Evolutionary conservation across 768 basidiomycete genomes (phyloP).

Genomic region (Kwoniella mangroviensis): DNA sequence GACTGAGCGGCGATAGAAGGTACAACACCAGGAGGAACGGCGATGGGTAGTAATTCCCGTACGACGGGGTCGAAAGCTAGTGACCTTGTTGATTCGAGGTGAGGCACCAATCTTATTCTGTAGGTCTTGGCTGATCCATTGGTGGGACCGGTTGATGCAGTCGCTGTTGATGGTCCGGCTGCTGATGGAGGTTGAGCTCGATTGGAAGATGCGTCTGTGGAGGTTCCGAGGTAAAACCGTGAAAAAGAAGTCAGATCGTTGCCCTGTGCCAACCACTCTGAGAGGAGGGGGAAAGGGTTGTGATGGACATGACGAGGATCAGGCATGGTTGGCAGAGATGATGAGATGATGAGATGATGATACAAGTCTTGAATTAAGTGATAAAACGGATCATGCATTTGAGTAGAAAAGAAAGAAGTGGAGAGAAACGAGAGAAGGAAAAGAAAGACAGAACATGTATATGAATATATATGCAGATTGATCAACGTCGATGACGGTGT

Average conservation of each 20-base stretch:
- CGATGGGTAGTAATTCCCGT: slow-evolving; percentile 69
- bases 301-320: neutral
- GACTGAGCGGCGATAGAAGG: slow-evolving; percentile 37
- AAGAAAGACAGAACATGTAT: too few species aligned
- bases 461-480: too few species aligned
- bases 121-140: slow-evolving; percentile 59
- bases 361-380: neutral
- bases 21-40: slow-evolving; percentile 30
- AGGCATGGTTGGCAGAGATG: neutral
- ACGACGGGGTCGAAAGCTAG: slow-evolving; percentile 90
- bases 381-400: too few species aligned
- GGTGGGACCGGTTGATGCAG: neutral
- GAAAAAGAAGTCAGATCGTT: neutral
- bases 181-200: neutral
- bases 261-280: neutral
- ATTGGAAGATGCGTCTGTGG: neutral
- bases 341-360: neutral
- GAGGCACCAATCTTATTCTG: slow-evolving; percentile 91
- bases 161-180: neutral
- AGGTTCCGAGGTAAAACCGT: too few species aligned
- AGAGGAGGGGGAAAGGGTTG: neutral
- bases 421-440: too few species aligned
- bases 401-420: too few species aligned
- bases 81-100: slow-evolving; percentile 85
- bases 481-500: too few species aligned